Conservation (phyloP, 2,329 filamentous ascomycete genomes). For the Botrytis galanthina region DNA sequence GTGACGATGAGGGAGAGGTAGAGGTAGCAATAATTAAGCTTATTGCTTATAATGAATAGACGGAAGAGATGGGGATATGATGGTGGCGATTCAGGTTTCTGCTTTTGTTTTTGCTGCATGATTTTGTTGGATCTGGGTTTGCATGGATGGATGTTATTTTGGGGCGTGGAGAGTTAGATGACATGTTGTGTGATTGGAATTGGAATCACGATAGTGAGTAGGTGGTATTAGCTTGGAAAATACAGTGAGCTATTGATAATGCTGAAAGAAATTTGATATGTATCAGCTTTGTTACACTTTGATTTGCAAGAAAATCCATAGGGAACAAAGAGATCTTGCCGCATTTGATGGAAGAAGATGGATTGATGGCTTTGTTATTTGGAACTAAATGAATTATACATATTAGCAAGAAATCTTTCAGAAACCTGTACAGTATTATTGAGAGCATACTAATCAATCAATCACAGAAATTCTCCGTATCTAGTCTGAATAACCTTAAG, state of each 20-base stretch:
- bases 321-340: not conserved
- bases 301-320: not conserved
- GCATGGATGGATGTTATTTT: not conserved
- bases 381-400: not conserved
- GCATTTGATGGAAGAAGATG: not conserved
- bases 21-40: not conserved
- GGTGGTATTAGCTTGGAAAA: not conserved
- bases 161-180: not conserved
- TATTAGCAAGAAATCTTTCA: not conserved
- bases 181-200: not conserved
- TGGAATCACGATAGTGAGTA: not conserved
- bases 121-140: not conserved
- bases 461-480: not conserved
- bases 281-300: not conserved
- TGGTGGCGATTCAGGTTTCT: not conserved
- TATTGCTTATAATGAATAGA: not conserved
- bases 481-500: fast-evolving
- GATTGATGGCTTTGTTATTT: not conserved
- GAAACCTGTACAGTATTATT: not conserved
- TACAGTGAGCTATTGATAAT: not conserved
- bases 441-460: not conserved
- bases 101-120: not conserved
- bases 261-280: not conserved
- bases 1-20: not conserved
- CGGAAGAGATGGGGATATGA: not conserved